These are phyloP conservation scores for Osmanthus fragrans DNA, from an alignment of 257 asterid genomes.

Conservation along the genomic window DNA sequence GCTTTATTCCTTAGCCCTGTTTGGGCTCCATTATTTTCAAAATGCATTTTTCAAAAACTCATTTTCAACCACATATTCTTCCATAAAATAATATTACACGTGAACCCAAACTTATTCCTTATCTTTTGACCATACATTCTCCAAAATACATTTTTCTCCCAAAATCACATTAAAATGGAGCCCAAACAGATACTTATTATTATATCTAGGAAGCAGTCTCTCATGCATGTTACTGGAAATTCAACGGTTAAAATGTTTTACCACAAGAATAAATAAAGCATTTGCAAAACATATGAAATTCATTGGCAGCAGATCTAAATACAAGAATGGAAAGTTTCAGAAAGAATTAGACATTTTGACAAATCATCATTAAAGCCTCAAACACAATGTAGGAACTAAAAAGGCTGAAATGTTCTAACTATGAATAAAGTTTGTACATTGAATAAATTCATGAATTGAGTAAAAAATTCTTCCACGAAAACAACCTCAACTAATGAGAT, in stretches of 20 bases:
- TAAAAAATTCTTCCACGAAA: slow-evolving; percentile 8
- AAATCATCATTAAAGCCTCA: slow-evolving; percentile 18
- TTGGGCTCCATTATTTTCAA: too few relatives aligned
- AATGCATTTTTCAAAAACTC: too few relatives aligned
- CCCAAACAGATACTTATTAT: background rate
- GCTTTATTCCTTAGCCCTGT: background rate
- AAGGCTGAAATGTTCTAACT: background rate
- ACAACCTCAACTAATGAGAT: slow-evolving; percentile 5
- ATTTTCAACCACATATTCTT: too few relatives aligned
- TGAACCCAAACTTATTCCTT: too few relatives aligned
- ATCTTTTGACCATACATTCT: too few relatives aligned
- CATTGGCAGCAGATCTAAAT: slow-evolving; percentile 5
- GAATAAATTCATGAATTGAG: background rate
- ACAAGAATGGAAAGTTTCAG: slow-evolving; percentile 14
- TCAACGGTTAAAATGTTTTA: slow-evolving; percentile 8
- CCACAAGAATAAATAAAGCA: slow-evolving; percentile 8
- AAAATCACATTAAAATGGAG: too few relatives aligned
- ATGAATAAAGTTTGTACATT: background rate
- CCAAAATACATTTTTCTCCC: too few relatives aligned
- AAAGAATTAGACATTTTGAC: slow-evolving; percentile 4
- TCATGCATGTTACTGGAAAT: slow-evolving; percentile 5
- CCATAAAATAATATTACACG: too few relatives aligned
- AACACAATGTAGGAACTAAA: slow-evolving; percentile 16
- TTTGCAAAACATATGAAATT: slow-evolving; percentile 5
- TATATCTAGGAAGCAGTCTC: slow-evolving; percentile 11